Percentiles rank a stretch among this genome's conserved stretches.
These are phyloP conservation scores for Pseudozyma sp. DNA, from an alignment of 1,284 basidiomycete species.

Conservation along the genomic window DNA sequence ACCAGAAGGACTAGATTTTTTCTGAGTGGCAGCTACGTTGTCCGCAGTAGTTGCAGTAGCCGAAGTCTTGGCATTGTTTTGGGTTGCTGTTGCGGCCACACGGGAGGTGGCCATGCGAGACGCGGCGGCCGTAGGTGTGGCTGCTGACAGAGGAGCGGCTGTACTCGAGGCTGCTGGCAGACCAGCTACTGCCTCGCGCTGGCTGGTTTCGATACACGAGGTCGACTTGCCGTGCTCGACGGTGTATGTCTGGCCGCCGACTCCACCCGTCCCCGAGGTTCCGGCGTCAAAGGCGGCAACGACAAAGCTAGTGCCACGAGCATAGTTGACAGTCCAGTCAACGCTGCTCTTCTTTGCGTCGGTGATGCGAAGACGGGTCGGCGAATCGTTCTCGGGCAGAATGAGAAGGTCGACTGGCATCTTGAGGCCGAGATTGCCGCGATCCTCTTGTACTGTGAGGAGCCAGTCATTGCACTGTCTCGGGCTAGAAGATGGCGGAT, in stretches of 20 bases:
- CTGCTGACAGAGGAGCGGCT: conserved; percentile 11
- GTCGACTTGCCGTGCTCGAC: conserved; percentile 23
- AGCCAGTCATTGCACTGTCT: conserved; percentile 45
- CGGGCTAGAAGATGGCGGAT: conserved; percentile 22
- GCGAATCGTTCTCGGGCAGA: conserved; percentile 37
- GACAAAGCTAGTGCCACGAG: conserved; percentile 40
- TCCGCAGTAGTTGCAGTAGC: conserved; percentile 11
- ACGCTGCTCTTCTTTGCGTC: conserved; percentile 15
- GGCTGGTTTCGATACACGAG: conserved; percentile 15
- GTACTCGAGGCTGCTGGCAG: conserved; percentile 33
- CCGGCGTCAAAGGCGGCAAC: conserved; percentile 41
- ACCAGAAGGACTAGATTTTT: conserved; percentile 7
- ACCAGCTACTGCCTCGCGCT: conserved; percentile 24
- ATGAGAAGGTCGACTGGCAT: conserved; percentile 45
- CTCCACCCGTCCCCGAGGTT: conserved; percentile 36
- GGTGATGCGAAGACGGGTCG: conserved; percentile 25
- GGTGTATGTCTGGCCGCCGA: conserved; percentile 33
- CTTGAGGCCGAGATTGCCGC: conserved; percentile 35
- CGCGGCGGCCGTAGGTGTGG: conserved; percentile 8
- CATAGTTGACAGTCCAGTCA: conserved; percentile 47
- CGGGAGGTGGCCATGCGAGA: conserved; percentile 31
- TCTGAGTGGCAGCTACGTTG: conserved; percentile 9
- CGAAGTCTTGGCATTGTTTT: conserved; percentile 8
- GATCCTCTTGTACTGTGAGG: conserved; percentile 43
- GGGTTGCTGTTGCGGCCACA: not conserved